Base-by-base conservation (phyloP, 495 filamentous ascomycete species). In the Penicillium psychrofluorescens region DNA sequence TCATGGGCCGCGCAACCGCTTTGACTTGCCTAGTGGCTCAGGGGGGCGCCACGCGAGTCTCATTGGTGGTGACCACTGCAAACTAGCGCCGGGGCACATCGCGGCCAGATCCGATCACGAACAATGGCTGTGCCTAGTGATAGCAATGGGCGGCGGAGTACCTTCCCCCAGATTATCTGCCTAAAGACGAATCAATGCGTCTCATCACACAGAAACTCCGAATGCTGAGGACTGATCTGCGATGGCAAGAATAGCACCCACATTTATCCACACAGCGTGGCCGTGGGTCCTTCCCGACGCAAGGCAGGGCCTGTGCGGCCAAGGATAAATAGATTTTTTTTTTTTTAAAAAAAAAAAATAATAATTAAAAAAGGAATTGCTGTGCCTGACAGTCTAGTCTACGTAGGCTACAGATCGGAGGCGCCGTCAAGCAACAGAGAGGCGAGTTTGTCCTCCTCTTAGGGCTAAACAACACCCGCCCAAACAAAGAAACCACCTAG, bases 1-100 rank as follows among this genome's bases (percentile, higher is more conserved):
- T 58, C 41, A 46, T 61, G 57, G 57, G 57, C 51, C 57, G 41
- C 50, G 54, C 48, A 48, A 40, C 22, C 37, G 55, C 29, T 45
- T 55, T 61, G 54, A 60, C 52, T 55, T 48, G 54, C 52, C 55
- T 44, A 14, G 46, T 22, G 2, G 22, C 22, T 22, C 22, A 22
- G 22, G 22, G 22, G 22, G 22, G 22, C 22, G 22, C 22, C 22
- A 22, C 28, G 43, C 38, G 44, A 48, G 11, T 29, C 10, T 34
- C 32, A 34, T 34, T 34, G n/a, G 32, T 34, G 32, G 32, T 34
- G 32, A 7, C 7, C 32, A 34, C 32, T 34, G n/a, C n/a, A 10
- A 22, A 34, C 32, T 34, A 34, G 32, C 32, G 32, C 32, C 32
- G 32, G 32, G 32, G 32, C 32, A 34, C 32, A 34, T 34, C 9